Conservation (phyloP, 2,329 filamentous ascomycete genomes). For the Colletotrichum incanum region DNA sequence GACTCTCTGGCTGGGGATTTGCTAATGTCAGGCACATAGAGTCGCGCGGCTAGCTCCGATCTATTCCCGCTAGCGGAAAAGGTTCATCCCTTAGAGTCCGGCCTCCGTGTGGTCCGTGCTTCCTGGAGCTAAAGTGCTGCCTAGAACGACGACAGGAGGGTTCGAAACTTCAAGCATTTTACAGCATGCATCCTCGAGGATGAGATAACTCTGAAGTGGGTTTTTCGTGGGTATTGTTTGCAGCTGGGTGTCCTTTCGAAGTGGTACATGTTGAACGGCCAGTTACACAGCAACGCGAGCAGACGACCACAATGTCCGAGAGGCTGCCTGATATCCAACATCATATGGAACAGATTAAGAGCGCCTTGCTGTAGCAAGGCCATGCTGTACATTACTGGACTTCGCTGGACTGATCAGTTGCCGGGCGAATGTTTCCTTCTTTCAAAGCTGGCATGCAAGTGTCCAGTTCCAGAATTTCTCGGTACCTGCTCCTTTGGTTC, state of each 20-base stretch:
- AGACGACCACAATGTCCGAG: background rate
- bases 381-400: no score
- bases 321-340: background rate
- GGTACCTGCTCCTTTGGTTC: background rate
- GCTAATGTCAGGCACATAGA: constrained; percentile 11
- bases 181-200: background rate
- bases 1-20: background rate
- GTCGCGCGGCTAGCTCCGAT: constrained; percentile 11
- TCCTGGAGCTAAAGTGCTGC: constrained; percentile 15
- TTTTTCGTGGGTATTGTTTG: background rate
- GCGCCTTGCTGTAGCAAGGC: background rate
- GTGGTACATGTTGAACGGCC: background rate
- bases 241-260: background rate
- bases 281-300: background rate
- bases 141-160: constrained; percentile 14
- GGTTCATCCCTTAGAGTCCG: background rate
- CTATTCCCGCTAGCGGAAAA: background rate
- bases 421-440: background rate
- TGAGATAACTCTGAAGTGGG: background rate
- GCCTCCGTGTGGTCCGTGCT: constrained; percentile 16
- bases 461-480: background rate
- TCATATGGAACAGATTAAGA: background rate
- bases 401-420: background rate
- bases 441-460: background rate
- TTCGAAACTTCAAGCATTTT: background rate